Evolutionary conservation across 116 monocot species (phyloP).

Genomic region (Zostera marina): DNA sequence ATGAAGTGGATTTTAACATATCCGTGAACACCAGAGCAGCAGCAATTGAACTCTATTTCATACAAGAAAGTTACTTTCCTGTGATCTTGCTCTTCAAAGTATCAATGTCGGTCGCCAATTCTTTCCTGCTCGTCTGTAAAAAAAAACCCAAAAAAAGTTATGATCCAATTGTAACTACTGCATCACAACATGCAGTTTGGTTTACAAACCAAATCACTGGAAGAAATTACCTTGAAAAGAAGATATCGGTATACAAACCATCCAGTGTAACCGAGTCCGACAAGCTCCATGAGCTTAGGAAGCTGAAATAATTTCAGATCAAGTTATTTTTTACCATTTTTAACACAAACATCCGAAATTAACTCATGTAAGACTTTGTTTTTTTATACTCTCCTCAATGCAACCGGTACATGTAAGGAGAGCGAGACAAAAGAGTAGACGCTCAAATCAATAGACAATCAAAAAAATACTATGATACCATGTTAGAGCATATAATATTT

Average conservation of each 20-base stretch:
- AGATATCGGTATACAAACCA: constrained; percentile 99
- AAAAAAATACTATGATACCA: no score
- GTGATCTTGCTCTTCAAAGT: constrained; percentile 77
- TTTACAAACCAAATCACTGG: background rate
- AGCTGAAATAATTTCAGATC: constrained; percentile 28
- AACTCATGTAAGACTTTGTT: background rate
- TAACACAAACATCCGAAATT: background rate
- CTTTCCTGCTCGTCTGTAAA: constrained; percentile 81
- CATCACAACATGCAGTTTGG: no score
- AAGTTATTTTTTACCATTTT: background rate
- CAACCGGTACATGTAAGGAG: no score
- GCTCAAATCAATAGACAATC: no score
- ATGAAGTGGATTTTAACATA: no score
- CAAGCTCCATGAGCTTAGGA: constrained; percentile 86
- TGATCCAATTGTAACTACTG: no score
- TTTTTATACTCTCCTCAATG: background rate
- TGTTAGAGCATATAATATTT: no score
- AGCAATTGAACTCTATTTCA: background rate
- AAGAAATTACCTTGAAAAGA: constrained; percentile 73
- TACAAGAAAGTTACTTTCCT: constrained; percentile 21
- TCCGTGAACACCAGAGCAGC: no score
- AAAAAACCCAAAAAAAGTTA: background rate
- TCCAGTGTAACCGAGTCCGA: constrained; percentile 91
- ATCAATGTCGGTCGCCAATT: constrained; percentile 66
- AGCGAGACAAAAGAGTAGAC: no score